Conservation (phyloP, 768 basidiomycete species). For the Lanmaoa rubissima region DNA sequence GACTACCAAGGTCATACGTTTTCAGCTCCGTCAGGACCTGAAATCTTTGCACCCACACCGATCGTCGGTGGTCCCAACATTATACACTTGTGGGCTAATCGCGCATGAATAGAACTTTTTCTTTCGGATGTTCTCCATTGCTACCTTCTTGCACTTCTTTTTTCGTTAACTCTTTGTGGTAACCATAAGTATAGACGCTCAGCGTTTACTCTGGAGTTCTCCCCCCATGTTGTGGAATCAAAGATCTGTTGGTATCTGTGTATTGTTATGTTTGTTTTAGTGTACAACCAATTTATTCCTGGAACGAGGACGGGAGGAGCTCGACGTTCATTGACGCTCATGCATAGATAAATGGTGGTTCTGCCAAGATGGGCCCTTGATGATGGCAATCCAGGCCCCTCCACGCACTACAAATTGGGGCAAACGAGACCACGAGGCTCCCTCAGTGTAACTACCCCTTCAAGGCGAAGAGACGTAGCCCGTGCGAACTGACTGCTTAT, state of each 20-base stretch:
- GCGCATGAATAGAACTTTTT: slow-evolving; percentile 22
- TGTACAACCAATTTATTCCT: not conserved
- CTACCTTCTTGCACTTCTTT: not conserved
- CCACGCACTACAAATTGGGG: slow-evolving; percentile 2
- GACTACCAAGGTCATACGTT: slow-evolving; percentile 17
- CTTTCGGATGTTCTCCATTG: not conserved
- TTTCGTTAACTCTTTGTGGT: not conserved
- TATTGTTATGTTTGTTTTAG: slow-evolving; percentile 26
- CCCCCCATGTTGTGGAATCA: slow-evolving; percentile 10
- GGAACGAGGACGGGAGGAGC: not conserved
- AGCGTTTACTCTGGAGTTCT: not conserved
- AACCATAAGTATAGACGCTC: slow-evolving; percentile 17
- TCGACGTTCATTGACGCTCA: slow-evolving; percentile 1
- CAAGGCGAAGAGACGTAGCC: no score
- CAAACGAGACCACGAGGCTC: slow-evolving; percentile 15
- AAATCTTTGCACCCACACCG: slow-evolving; percentile 35
- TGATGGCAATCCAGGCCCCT: not conserved
- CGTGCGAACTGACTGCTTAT: slow-evolving; percentile 17
- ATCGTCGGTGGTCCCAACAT: slow-evolving; percentile 35
- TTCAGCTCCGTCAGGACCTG: slow-evolving; percentile 27
- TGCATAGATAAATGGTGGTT: not conserved
- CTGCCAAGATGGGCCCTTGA: slow-evolving; percentile 6
- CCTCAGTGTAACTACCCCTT: slow-evolving; percentile 6
- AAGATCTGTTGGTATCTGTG: slow-evolving; percentile 10
- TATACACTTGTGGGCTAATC: slow-evolving; percentile 35